phyloP scores from a whole-genome alignment of 148 eudicot species.

The Rhododendron kiyosumense region DNA sequence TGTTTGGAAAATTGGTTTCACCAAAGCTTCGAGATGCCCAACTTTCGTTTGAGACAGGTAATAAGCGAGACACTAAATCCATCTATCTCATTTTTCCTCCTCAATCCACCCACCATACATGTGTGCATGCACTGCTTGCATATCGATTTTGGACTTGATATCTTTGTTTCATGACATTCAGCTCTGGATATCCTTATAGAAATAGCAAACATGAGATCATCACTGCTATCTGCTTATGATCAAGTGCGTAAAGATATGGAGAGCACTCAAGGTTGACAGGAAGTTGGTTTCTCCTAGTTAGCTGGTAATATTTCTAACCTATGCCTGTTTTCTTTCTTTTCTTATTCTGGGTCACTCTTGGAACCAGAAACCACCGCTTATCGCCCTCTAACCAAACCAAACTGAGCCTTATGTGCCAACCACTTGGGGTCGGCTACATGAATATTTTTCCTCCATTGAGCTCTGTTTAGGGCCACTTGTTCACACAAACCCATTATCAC shows the following conservation, averaged over 20 bases:
- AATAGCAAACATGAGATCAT: constrained; percentile 70
- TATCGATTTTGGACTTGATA: not conserved
- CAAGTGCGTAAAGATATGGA: constrained; percentile 33
- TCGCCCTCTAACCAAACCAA: not conserved
- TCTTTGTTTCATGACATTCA: constrained; percentile 25
- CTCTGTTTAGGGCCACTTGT: too few species aligned
- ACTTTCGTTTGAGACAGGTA: constrained; percentile 87
- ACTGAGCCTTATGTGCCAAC: too few species aligned
- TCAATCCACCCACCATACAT: not conserved
- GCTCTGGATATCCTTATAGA: constrained; percentile 73
- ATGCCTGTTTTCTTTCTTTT: not conserved
- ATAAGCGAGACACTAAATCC: not conserved
- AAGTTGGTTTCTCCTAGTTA: constrained; percentile 9
- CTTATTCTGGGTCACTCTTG: not conserved
- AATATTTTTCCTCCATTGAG: too few species aligned
- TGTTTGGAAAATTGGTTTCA: constrained; percentile 76
- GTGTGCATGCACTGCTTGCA: not conserved
- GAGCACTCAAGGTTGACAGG: constrained; percentile 15
- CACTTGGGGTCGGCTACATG: too few species aligned
- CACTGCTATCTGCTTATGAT: constrained; percentile 52
- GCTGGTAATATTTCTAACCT: not conserved
- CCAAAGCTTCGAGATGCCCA: constrained; percentile 87
- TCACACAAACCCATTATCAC: not conserved
- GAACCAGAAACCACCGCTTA: not conserved
- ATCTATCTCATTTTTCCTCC: not conserved